These are phyloP conservation scores for Botrytis paeoniae DNA, from an alignment of 2,329 filamentous ascomycete genomes.

Conservation along the genomic window DNA sequence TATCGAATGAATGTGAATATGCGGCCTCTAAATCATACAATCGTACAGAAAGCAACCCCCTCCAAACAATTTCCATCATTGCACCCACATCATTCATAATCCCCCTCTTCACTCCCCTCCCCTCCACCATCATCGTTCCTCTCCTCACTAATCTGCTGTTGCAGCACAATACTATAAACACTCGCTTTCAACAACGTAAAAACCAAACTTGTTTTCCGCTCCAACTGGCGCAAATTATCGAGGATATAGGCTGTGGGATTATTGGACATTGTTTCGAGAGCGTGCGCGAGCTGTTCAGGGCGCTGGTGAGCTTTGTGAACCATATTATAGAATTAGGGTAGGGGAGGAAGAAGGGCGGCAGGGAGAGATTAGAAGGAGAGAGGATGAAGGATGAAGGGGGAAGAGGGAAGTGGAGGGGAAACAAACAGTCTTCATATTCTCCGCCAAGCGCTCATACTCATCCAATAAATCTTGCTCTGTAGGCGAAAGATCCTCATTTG, in stretches of 20 bases:
- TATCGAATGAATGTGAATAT: neutral
- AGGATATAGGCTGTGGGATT: conserved; percentile 78
- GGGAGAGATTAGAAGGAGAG: neutral
- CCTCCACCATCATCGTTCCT: conserved; percentile 22
- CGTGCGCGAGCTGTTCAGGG: conserved; percentile 51
- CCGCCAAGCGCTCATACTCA: conserved; percentile 82
- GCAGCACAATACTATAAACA: conserved; percentile 96
- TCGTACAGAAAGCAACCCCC: neutral
- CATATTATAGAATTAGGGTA: neutral
- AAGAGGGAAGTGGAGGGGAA: neutral
- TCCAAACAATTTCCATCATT: neutral
- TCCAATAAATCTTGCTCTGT: conserved; percentile 93
- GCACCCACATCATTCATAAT: neutral
- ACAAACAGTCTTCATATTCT: conserved; percentile 84
- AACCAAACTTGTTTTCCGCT: conserved; percentile 90
- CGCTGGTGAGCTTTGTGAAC: neutral
- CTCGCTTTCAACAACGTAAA: conserved; percentile 97
- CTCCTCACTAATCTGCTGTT: conserved; percentile 75
- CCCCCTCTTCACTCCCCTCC: conserved; percentile 9
- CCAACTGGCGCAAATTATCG: conserved; percentile 80
- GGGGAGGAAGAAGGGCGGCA: neutral
- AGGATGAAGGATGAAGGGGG: neutral
- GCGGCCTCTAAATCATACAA: neutral
- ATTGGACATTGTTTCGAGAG: conserved; percentile 62
- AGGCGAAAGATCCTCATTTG: conserved; percentile 58